Base-by-base conservation (phyloP, 495 filamentous ascomycete genomes). In the Endocarpon pusillum region DNA sequence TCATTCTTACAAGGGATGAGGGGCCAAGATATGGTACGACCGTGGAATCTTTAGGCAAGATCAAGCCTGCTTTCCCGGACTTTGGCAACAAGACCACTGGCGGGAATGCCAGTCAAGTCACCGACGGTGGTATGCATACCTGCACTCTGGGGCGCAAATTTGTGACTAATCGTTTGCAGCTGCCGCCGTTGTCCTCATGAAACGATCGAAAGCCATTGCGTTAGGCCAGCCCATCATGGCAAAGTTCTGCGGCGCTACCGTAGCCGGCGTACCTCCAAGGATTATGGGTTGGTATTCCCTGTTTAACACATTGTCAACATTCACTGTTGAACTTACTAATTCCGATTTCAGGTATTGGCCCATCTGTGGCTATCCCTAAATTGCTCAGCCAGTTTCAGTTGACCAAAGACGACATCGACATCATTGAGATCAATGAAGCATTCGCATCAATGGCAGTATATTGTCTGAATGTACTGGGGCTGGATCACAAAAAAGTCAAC, bases 391-490 rank as follows among this genome's bases (percentile, higher is more conserved):
- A 92, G 62, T 76, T 75, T 71, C 69, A 74, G 49, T 51, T 97
- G 41, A 64, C 61, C n/a, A 64, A 91, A 34, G 61, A 75, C 30
- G 87, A 97, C 38, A 67, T 84, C 39, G 89, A 97, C 44, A 66
- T 97, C 29, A 71, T 81, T 42, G 89, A 97, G 67, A 59, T 97
- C 47, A 97, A 97, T 57, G 89, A 97, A 69, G 89, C 89, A 1
- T 97, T 97, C 43, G 89, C 87, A 18, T 83, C 75, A 19, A 97
- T 97, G 87, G 86, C 81, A 1, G 84, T 94, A 2, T 97, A 94
- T 66, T 93, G 84, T 59, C 51, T 78, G 14, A 64, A 87, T 37
- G 72, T 64, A 36, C 66, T 94, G 21, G 73, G 73, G 22, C 57
- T 94, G 28, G 80, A 89, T 41, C 71, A 66, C 39, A 58, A 69